phyloP scores from a whole-genome alignment of 2,329 filamentous ascomycete species.

The Aspergillus sp. region DNA sequence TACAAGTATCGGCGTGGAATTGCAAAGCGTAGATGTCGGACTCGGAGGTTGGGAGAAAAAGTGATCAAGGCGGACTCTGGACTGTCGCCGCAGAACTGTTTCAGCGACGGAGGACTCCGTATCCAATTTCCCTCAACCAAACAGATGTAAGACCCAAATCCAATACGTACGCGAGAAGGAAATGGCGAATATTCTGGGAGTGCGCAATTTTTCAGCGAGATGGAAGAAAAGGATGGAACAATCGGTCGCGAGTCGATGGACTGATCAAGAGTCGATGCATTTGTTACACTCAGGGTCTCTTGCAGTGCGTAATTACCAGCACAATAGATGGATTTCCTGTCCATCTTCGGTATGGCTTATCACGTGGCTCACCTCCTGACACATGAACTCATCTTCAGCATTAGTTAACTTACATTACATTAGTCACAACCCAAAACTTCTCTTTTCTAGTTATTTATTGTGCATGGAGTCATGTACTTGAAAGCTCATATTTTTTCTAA shows the following conservation, averaged over 20 bases:
- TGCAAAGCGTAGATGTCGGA: background rate
- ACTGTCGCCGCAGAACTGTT: conserved; percentile 1
- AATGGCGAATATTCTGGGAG: background rate
- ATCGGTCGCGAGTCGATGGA: conserved; percentile 1
- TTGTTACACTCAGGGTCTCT: conserved; percentile 13
- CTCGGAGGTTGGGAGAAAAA: conserved; percentile 8
- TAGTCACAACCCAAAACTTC: background rate
- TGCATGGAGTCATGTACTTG: background rate
- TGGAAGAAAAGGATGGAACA: background rate
- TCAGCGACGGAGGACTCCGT: background rate
- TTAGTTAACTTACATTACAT: background rate
- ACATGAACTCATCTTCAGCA: background rate
- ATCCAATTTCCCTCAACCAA: conserved; percentile 1
- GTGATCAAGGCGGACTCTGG: conserved; percentile 4
- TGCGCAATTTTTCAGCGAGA: background rate
- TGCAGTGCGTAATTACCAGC: conserved; percentile 28
- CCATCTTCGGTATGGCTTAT: conserved; percentile 19
- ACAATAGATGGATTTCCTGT: conserved; percentile 17
- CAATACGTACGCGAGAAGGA: background rate
- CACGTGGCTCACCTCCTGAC: conserved; percentile 24
- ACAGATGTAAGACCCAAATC: background rate
- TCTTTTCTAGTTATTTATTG: background rate
- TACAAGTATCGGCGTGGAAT: background rate
- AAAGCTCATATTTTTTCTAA: background rate
- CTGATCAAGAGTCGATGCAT: conserved; percentile 13